Base-by-base conservation (phyloP, 2,329 filamentous ascomycete genomes). In the Rhynchosporium graminicola region DNA sequence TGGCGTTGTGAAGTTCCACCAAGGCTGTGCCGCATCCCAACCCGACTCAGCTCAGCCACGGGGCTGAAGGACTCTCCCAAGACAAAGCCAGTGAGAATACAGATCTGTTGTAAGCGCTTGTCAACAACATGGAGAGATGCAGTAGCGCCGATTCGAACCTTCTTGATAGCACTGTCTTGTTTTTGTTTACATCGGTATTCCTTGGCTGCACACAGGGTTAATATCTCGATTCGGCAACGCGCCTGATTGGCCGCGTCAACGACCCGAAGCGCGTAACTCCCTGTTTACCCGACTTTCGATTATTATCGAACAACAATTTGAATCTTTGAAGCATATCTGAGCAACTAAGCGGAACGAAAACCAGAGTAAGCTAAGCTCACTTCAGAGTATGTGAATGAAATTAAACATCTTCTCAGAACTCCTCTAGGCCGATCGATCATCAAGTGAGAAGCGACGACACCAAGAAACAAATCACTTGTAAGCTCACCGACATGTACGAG, bases 21-120 rank as follows among this genome's bases (percentile, higher is more conserved):
- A 43, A 36, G 15, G 5, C 46, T 51, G 57, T 59, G 57, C 57
- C 57, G 50, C 57, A 59, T 59, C 46, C 15, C 28, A n/a, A 20
- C 43, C 15, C 28, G 43, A 20, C 43, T 4, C n/a, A 20, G 43
- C 43, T 46, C 43, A 3, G 43, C 43, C 43, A 15, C 43, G n/a
- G 4, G 15, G 3, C 43, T 46, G 43, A n/a, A 20, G 43, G 15
- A 46, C n/a, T 20, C 43, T 3, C 42, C 9, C 5, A 36, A 43
- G 15, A 43, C 7, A 1, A 43, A 43, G 7, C 9, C 33, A 10
- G 9, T 10, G 6, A 36, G 9, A 5, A 36, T 5, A 36, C 33
- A 36, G 33, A 36, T 6, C 33, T 20, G 20, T 20, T 20, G 20
- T 20, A 20, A 20, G 20, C 20, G 20, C 20, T 20, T 20, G 20